Percentiles rank a stretch among this genome's conserved stretches.
Conservation (phyloP, 805 yeast species). For the Starmera pachycereana region DNA sequence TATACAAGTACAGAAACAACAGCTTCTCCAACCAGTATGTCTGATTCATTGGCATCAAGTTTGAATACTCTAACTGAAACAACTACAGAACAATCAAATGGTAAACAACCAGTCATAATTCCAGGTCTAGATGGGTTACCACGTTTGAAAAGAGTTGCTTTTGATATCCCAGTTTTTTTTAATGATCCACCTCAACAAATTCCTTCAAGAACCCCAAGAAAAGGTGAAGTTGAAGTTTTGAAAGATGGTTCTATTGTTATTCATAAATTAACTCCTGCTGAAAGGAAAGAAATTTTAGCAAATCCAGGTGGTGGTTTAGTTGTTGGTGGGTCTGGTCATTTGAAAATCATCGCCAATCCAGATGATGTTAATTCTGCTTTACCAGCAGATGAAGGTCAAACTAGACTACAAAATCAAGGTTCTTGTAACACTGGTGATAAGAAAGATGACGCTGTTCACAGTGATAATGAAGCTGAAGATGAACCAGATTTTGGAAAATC, state of each 20-base stretch:
- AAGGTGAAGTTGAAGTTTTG: slow-evolving; percentile 67
- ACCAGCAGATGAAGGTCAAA: slow-evolving; percentile 14
- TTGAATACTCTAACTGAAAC: neutral
- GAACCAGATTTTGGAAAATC: slow-evolving; percentile 22
- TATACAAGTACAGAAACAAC: slow-evolving; percentile 1
- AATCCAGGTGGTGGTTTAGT: slow-evolving; percentile 57
- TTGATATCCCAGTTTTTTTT: slow-evolving; percentile 65
- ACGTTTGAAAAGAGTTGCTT: slow-evolving; percentile 54
- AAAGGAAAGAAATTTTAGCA: slow-evolving; percentile 32
- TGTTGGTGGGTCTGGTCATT: slow-evolving; percentile 69
- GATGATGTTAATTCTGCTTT: slow-evolving; percentile 5
- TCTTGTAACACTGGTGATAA: no score
- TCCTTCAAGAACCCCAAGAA: slow-evolving; percentile 75
- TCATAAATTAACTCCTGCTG: slow-evolving; percentile 45
- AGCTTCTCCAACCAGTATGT: neutral
- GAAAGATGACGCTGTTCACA: neutral
- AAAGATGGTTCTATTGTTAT: slow-evolving; percentile 44
- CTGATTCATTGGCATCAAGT: slow-evolving; percentile 2
- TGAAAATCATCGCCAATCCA: slow-evolving; percentile 28
- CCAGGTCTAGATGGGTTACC: slow-evolving; percentile 34
- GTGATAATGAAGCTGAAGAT: slow-evolving; percentile 7
- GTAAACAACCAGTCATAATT: slow-evolving; percentile 14
- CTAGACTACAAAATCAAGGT: slow-evolving; percentile 7
- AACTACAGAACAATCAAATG: neutral
- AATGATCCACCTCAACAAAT: slow-evolving; percentile 92